Evolutionary conservation across 129 eudicot species (phyloP), one percentile per base, ranked within the genome.

Genomic region (Rutidosis leptorrhynchoides): DNA sequence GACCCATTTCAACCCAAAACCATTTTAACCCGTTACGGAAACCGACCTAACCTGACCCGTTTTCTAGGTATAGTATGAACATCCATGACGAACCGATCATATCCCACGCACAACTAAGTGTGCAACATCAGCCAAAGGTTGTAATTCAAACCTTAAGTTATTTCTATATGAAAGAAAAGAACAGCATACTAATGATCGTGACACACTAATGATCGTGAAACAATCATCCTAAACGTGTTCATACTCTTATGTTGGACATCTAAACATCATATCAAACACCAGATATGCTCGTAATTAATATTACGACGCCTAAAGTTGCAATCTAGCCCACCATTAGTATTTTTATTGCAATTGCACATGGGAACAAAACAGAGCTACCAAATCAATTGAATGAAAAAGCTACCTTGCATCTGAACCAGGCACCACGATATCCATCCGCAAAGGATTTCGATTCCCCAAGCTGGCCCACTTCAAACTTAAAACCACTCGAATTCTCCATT

Each of bases 391-490:
- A 49, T 49, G 55, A 49, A 49, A 49, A 10, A 22, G 60, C 27
- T 54, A 54, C 60, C 60, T 54, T 54, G 60, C 60, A 23, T 22
- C 60, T 10, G 60, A 54, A 54, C 60, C 59, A 54, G 29, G 59
- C 59, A 22, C 59, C 60, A 54, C 60, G 60, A 54, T 20, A 54
- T 17, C 60, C 60, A 0, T 10, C 16, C n/a, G 7, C 16, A 23
- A 20, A 54, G 8, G 59, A 21, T 54, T 21, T 54, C 59, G 23
- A 24, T 54, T 54, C 60, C 30, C 29, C 60, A 23, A 54, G 27
- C 26, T 54, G 27, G 28, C 59, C 59, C 9, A 54, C 59, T 54
- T 54, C 15, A 11, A 54, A 54, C 6, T 22, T 22, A 9, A 54
- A 11, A 54, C 28, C 60, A 54, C 28, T 16, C 15, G 15, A 15